Conservation (phyloP, 495 filamentous ascomycete genomes). For the Hypoxylon fragiforme region DNA sequence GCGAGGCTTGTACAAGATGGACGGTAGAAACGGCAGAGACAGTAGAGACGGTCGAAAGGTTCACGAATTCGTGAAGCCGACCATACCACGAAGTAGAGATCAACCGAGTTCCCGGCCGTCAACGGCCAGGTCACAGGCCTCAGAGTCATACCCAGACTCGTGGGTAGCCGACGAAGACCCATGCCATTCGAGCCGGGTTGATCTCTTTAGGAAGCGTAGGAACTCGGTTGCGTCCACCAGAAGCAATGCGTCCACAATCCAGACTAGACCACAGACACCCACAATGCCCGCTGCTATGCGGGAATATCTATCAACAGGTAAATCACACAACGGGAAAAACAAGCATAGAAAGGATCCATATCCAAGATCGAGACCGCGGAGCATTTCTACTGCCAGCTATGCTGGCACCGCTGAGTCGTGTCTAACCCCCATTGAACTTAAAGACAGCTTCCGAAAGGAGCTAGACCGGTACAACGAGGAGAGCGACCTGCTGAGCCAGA, state of each 20-base stretch:
- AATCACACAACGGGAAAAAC: no score
- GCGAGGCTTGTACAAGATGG: no score
- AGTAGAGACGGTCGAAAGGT: neutral
- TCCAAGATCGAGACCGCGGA: no score
- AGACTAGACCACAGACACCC: no score
- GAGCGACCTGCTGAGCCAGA: neutral
- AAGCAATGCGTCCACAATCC: neutral
- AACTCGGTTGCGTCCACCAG: neutral
- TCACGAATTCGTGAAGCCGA: neutral
- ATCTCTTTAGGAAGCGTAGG: slow-evolving; percentile 5
- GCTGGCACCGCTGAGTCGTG: neutral
- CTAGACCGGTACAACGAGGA: slow-evolving; percentile 14
- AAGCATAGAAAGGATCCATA: no score
- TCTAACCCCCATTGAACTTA: slow-evolving; percentile 1
- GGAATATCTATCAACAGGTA: no score
- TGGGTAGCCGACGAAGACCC: slow-evolving; percentile 8
- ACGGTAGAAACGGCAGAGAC: no score
- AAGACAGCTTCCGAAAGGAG: slow-evolving; percentile 5
- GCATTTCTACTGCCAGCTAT: no score
- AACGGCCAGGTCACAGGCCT: neutral
- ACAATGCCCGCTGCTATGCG: no score
- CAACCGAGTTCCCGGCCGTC: neutral
- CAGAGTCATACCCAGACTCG: slow-evolving; percentile 2
- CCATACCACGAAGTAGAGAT: neutral
- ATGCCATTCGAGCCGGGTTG: neutral